Conservation (phyloP, 1,139 yeast genomes). For the Yamadazyma dushanensis region DNA sequence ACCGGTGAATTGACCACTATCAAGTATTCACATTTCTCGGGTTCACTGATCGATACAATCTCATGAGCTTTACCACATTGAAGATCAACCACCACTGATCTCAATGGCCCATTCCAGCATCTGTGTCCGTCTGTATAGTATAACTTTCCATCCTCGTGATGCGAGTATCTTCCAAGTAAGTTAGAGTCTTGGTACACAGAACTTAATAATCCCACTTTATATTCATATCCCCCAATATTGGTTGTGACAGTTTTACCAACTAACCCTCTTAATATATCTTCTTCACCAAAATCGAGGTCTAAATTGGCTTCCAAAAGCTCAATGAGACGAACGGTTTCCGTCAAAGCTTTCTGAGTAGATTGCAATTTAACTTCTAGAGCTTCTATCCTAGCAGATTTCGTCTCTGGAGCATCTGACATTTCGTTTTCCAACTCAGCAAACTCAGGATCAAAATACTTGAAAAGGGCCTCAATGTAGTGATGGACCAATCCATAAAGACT, state of each 20-base stretch:
- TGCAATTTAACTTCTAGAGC: conserved; percentile 19
- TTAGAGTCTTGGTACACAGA: conserved; percentile 61
- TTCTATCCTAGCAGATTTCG: conserved; percentile 6
- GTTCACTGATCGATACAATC: conserved; percentile 72
- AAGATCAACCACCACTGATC: conserved; percentile 67
- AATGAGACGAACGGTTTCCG: conserved; percentile 19
- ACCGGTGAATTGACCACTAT: conserved; percentile 67
- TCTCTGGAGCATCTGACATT: conserved; percentile 1
- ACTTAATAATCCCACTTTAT: conserved; percentile 61
- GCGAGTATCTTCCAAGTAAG: conserved; percentile 54
- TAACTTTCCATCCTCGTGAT: conserved; percentile 34
- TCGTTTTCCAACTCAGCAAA: not conserved
- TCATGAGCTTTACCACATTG: conserved; percentile 64
- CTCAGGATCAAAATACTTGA: conserved; percentile 9
- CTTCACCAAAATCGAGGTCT: conserved; percentile 52
- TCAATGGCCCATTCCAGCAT: conserved; percentile 94
- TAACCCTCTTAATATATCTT: conserved; percentile 63
- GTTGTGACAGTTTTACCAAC: conserved; percentile 49
- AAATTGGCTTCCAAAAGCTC: conserved; percentile 20
- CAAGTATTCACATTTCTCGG: conserved; percentile 81
- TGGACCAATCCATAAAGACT: conserved; percentile 26
- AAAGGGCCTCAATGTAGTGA: conserved; percentile 20
- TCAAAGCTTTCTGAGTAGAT: conserved; percentile 16
- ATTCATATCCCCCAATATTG: conserved; percentile 67
- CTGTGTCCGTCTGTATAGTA: conserved; percentile 64